These are phyloP conservation scores for Vitis rotundifolia DNA, from an alignment of 164 flowering plant species.

Conservation along the genomic window DNA sequence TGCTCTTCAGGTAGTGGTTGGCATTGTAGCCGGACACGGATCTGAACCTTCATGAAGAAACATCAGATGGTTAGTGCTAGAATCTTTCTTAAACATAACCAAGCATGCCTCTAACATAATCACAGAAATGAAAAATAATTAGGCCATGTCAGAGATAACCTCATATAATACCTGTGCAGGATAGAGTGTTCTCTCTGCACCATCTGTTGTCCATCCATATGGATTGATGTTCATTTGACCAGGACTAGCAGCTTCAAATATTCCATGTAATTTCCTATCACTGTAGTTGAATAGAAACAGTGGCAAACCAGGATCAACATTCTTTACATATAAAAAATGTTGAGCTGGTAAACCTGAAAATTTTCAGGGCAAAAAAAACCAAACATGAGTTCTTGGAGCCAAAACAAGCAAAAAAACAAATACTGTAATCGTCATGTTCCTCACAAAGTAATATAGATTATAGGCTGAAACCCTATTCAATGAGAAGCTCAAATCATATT, in stretches of 20 bases:
- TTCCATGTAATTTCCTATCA: slow-evolving; percentile 72
- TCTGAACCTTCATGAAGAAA: slow-evolving; percentile 54
- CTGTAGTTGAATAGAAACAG: slow-evolving; percentile 87
- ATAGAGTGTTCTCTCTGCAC: slow-evolving; percentile 55
- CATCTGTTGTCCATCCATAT: slow-evolving; percentile 75
- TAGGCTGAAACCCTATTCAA: too few relatives aligned
- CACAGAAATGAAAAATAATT: neutral
- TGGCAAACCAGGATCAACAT: slow-evolving; percentile 79
- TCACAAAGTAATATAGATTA: too few relatives aligned
- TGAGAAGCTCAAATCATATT: too few relatives aligned
- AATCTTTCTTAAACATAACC: neutral
- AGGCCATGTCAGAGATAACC: neutral
- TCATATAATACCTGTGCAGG: slow-evolving; percentile 65
- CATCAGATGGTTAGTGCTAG: slow-evolving; percentile 8
- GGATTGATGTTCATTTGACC: slow-evolving; percentile 72
- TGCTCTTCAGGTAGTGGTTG: slow-evolving; percentile 60
- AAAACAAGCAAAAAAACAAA: neutral
- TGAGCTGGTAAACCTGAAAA: slow-evolving; percentile 64
- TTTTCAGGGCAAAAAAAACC: neutral
- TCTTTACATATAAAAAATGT: slow-evolving; percentile 64
- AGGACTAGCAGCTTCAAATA: slow-evolving; percentile 75
- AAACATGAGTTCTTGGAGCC: neutral
- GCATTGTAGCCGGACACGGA: slow-evolving; percentile 49
- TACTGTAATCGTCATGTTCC: neutral
- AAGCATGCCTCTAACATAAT: neutral